Percentiles rank a stretch among this genome's conserved stretches.
These are phyloP conservation scores for Gypsophila paniculata DNA, from an alignment of 179 eudicot species.

Conservation along the genomic window DNA sequence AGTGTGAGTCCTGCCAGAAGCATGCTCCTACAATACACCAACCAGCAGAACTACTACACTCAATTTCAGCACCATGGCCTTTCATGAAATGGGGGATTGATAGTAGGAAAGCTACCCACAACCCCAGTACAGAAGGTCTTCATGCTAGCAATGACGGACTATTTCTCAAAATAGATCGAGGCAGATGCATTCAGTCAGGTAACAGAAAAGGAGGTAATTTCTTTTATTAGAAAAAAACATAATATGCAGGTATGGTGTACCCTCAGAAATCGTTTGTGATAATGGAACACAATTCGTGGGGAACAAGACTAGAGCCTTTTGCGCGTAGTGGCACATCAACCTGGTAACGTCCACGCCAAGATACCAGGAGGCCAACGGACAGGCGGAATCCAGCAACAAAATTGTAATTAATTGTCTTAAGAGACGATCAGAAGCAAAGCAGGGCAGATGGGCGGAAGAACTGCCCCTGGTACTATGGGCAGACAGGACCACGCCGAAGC, in stretches of 20 bases:
- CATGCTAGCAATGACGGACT: background rate
- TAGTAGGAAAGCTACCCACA: background rate
- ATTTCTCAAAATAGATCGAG: background rate
- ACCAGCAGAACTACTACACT: too few species aligned
- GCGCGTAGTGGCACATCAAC: background rate
- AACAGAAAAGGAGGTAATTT: background rate
- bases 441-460: background rate
- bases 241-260: background rate
- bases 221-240: too few species aligned
- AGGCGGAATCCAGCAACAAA: background rate
- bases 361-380: background rate
- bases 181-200: background rate
- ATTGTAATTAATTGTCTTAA: too few species aligned
- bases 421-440: too few species aligned
- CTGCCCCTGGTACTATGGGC: too few species aligned
- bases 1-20: too few species aligned
- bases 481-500: too few species aligned
- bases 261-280: too few species aligned
- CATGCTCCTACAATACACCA: too few species aligned
- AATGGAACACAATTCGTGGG: too few species aligned
- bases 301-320: too few species aligned
- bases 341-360: background rate
- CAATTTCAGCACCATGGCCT: too few species aligned
- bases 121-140: background rate
- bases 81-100: background rate